phyloP scores from a whole-genome alignment of 2,329 filamentous ascomycete species.

The Dryadomyces sulphureus region DNA sequence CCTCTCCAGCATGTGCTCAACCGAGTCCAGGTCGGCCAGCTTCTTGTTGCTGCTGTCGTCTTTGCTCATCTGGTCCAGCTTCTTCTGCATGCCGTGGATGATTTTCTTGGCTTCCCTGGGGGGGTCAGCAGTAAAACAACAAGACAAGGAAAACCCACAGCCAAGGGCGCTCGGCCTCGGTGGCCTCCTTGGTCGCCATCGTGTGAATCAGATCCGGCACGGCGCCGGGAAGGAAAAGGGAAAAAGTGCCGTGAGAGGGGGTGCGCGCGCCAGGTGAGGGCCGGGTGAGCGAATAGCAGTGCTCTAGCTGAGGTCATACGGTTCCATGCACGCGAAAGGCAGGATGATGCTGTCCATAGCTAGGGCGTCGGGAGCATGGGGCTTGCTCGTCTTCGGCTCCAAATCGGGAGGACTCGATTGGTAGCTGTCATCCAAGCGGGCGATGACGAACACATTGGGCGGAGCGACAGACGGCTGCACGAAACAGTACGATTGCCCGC shows the following conservation, averaged over 20 bases:
- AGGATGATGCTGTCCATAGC: slow-evolving; percentile 10
- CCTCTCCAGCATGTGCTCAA: slow-evolving; percentile 9
- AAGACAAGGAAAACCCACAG: slow-evolving; percentile 4
- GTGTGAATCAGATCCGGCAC: too few relatives aligned
- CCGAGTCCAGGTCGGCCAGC: slow-evolving; percentile 10
- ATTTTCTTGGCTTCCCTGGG: slow-evolving; percentile 11
- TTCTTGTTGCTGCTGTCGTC: slow-evolving; percentile 10
- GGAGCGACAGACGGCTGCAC: neutral
- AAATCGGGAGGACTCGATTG: slow-evolving; percentile 4
- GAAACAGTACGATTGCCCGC: neutral
- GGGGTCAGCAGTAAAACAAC: neutral
- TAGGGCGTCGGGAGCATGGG: slow-evolving; percentile 2
- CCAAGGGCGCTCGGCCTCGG: slow-evolving; percentile 9
- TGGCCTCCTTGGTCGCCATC: slow-evolving; percentile 1
- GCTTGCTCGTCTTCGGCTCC: slow-evolving; percentile 4
- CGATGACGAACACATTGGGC: slow-evolving; percentile 9
- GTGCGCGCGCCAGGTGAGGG: neutral
- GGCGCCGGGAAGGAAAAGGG: neutral
- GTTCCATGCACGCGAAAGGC: slow-evolving; percentile 3
- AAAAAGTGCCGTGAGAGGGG: neutral
- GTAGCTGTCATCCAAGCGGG: slow-evolving; percentile 7
- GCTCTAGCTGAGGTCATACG: slow-evolving; percentile 11
- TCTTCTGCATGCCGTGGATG: slow-evolving; percentile 10
- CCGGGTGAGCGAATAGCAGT: neutral
- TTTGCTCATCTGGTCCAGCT: slow-evolving; percentile 11